Conservation (phyloP, 306 rosid species). For the Hippophae gyantsensis region DNA sequence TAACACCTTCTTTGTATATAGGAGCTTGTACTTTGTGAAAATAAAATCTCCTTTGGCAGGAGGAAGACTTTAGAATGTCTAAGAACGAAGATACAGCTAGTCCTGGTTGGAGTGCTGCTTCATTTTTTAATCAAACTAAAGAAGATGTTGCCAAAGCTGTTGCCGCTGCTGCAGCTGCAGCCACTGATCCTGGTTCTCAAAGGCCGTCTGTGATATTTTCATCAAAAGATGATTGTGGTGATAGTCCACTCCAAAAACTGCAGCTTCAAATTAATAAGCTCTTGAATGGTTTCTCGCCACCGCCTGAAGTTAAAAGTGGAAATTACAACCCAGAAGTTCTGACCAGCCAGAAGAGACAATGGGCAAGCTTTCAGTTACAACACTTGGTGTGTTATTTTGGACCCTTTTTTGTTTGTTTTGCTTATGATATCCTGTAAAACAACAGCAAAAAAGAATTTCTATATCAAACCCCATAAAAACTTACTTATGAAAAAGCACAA, state of each 20-base stretch:
- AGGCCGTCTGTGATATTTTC: conserved; percentile 79
- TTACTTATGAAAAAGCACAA: too few relatives aligned
- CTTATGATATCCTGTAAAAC: not conserved
- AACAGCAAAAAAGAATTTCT: too few relatives aligned
- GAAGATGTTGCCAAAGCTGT: conserved; percentile 85
- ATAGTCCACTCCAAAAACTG: conserved; percentile 61
- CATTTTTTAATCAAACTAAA: conserved; percentile 57
- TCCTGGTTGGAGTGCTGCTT: conserved; percentile 68
- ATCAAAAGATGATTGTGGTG: conserved; percentile 47
- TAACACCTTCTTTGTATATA: not conserved
- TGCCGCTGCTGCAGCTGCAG: conserved; percentile 52
- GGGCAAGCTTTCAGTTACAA: conserved; percentile 84
- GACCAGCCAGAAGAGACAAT: conserved; percentile 83
- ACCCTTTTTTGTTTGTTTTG: not conserved
- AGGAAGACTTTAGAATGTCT: conserved; percentile 26
- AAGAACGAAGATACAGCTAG: conserved; percentile 55
- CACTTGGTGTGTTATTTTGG: conserved; percentile 36
- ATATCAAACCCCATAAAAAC: too few relatives aligned
- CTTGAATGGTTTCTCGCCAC: conserved; percentile 64
- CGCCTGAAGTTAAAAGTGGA: conserved; percentile 47
- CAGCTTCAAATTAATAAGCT: conserved; percentile 60
- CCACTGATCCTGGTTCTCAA: conserved; percentile 50
- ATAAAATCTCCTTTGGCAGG: conserved; percentile 18
- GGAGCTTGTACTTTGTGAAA: conserved; percentile 1
- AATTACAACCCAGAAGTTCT: conserved; percentile 81